Conservation (phyloP, 73 alveolate species). For the Paramecium caudatum region DNA sequence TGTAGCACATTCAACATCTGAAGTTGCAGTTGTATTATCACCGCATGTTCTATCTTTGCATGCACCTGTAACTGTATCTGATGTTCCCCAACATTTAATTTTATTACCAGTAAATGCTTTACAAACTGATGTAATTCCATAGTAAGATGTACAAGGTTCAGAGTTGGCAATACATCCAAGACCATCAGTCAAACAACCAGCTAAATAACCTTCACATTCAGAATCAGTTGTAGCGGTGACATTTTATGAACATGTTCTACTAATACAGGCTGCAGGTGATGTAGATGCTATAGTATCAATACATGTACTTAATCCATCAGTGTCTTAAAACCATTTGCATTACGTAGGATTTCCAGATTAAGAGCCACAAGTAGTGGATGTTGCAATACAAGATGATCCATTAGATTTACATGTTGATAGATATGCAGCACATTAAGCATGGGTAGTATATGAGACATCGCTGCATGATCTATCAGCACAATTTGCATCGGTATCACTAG, state of each 20-base stretch:
- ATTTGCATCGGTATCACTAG: background rate
- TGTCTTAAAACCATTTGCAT: background rate
- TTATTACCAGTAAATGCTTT: constrained; percentile 5
- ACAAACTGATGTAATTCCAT: constrained; percentile 7
- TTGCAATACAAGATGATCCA: background rate
- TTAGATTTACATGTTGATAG: background rate
- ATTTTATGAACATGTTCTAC: background rate
- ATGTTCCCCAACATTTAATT: background rate
- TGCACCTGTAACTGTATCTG: background rate
- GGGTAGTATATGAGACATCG: background rate
- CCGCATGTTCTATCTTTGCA: background rate
- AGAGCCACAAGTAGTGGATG: background rate
- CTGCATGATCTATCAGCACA: background rate
- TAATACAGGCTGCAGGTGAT: background rate
- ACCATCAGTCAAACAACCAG: constrained; percentile 48
- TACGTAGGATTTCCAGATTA: background rate
- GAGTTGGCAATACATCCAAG: background rate
- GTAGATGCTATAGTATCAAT: background rate
- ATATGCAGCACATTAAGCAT: background rate
- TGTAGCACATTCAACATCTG: background rate
- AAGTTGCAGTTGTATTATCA: background rate
- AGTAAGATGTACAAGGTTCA: constrained; percentile 36
- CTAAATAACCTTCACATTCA: background rate
- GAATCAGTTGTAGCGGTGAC: constrained; percentile 17
- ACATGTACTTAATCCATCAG: background rate